These are phyloP conservation scores for Tulasnella sp. DNA, from an alignment of 768 basidiomycete species.

Conservation along the genomic window DNA sequence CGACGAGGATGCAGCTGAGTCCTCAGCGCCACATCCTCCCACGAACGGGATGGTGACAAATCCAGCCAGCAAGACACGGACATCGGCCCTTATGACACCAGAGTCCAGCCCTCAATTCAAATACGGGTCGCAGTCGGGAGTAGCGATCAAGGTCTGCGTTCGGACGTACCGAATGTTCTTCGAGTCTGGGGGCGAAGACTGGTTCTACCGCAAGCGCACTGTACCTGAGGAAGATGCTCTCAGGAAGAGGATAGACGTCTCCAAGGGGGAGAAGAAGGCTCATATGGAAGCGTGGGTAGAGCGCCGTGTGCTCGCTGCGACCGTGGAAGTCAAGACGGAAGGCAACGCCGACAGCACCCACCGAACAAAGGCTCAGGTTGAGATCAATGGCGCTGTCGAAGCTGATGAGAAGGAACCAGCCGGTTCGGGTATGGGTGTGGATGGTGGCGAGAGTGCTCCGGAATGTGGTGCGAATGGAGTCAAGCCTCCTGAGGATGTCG, in stretches of 20 bases:
- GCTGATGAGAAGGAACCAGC: too few relatives aligned
- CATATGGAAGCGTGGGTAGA: constrained; percentile 2
- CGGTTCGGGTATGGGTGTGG: too few relatives aligned
- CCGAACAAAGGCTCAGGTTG: background rate
- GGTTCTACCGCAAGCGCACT: constrained; percentile 18
- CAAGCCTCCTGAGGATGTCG: too few relatives aligned
- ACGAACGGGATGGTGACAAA: background rate
- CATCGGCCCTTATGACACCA: background rate
- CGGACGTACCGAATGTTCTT: constrained; percentile 63
- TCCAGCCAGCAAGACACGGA: background rate
- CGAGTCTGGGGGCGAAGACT: constrained; percentile 41
- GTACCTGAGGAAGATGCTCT: background rate
- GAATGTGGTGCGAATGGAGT: too few relatives aligned
- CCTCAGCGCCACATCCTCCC: background rate
- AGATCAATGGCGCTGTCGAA: background rate
- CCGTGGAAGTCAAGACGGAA: background rate
- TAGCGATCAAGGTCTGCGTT: constrained; percentile 80
- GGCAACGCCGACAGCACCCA: too few relatives aligned
- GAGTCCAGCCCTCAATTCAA: constrained; percentile 1
- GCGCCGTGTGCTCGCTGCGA: background rate
- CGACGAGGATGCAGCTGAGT: background rate
- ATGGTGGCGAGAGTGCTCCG: too few relatives aligned
- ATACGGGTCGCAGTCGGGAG: constrained; percentile 33
- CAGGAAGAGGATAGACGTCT: background rate
- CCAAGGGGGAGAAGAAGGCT: background rate